These are phyloP conservation scores for Nymphaea thermarum DNA, from an alignment of 164 flowering plant species.

Conservation along the genomic window DNA sequence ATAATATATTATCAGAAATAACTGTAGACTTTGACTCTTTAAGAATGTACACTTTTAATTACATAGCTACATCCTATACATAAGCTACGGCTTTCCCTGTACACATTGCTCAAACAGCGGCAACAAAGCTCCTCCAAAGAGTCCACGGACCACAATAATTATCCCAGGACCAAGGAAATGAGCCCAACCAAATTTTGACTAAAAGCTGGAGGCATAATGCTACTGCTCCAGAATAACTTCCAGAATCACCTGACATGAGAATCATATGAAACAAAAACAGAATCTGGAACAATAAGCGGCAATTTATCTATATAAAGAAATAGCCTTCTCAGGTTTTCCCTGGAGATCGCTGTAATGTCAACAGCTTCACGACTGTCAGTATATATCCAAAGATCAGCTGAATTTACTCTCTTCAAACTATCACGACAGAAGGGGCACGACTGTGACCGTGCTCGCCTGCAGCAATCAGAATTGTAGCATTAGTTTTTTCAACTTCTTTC, in stretches of 20 bases:
- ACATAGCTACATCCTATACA: background rate
- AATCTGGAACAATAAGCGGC: constrained; percentile 61
- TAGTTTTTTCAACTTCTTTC: background rate
- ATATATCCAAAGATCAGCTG: constrained; percentile 79
- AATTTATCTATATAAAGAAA: constrained; percentile 60
- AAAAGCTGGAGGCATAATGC: background rate
- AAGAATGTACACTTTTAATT: background rate
- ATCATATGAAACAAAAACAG: constrained; percentile 32
- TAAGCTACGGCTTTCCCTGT: background rate
- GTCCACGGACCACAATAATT: background rate
- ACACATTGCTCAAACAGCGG: background rate
- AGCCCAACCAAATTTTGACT: background rate
- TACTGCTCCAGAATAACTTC: background rate
- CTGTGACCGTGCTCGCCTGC: constrained; percentile 67
- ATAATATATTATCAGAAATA: no score
- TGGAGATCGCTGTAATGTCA: constrained; percentile 37
- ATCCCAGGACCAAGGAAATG: background rate
- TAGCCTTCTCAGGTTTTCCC: constrained; percentile 61
- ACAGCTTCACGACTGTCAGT: constrained; percentile 34
- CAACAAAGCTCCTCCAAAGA: background rate
- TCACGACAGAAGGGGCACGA: constrained; percentile 92
- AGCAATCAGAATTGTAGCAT: constrained; percentile 4
- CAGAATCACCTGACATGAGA: constrained; percentile 27
- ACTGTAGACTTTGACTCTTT: no score
- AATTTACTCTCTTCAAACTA: constrained; percentile 62